A percentile compares a stretch with the other conserved stretches of the same genome.
These are phyloP conservation scores for Pestalotiopsis sp. DNA, from an alignment of 2,329 filamentous ascomycete species.

Conservation along the genomic window DNA sequence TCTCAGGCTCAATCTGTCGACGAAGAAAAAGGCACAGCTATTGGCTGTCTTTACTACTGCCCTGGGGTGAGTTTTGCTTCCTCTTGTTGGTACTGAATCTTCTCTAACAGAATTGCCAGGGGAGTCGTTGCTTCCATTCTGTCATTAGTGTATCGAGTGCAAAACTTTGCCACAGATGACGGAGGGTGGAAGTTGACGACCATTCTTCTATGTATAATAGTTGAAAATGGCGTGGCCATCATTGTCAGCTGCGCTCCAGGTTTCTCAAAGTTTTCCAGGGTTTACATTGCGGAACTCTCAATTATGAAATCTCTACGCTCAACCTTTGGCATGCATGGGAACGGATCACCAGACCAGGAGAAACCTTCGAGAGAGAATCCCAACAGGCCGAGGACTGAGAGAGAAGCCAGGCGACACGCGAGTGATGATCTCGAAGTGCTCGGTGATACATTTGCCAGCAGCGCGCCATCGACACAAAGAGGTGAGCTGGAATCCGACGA, in stretches of 20 bases:
- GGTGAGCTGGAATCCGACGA: background rate
- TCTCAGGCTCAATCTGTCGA: conserved; percentile 11
- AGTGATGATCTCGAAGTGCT: background rate
- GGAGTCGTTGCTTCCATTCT: background rate
- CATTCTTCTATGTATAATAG: background rate
- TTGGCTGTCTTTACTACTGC: conserved; percentile 14
- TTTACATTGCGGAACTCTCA: background rate
- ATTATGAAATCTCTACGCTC: background rate
- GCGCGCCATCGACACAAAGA: background rate
- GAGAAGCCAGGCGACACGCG: background rate
- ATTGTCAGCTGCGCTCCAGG: background rate
- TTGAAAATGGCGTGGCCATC: background rate
- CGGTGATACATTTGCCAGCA: background rate
- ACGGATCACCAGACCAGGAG: background rate
- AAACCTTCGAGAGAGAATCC: background rate
- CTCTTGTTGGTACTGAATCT: background rate
- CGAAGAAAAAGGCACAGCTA: conserved; percentile 11
- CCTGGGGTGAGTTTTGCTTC: conserved; percentile 10
- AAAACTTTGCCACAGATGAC: background rate
- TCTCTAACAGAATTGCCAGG: background rate
- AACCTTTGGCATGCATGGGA: background rate
- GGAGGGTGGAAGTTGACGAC: background rate
- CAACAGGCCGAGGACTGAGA: background rate
- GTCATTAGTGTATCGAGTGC: background rate
- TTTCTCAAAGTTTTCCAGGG: background rate